These are phyloP conservation scores for Chalaropsis ovoidea DNA, from an alignment of 2,329 filamentous ascomycete species.

Conservation along the genomic window DNA sequence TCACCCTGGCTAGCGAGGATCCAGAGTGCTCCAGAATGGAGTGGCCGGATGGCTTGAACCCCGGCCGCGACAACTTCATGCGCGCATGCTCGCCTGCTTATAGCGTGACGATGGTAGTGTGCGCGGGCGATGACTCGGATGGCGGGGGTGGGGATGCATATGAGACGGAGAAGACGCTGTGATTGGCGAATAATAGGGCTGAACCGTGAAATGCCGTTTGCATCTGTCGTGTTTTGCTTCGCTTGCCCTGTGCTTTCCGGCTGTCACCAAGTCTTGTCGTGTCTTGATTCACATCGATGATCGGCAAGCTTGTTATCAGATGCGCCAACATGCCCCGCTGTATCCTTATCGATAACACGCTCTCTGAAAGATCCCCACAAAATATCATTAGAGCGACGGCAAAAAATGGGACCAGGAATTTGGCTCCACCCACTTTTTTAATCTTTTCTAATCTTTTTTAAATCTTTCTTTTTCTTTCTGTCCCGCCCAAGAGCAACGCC, in stretches of 20 bases:
- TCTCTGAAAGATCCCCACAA: not conserved
- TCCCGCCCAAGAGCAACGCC: not conserved
- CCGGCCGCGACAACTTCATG: constrained; percentile 33
- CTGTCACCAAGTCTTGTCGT: not conserved
- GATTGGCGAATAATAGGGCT: not conserved
- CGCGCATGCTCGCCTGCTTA: constrained; percentile 17
- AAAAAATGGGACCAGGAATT: not conserved
- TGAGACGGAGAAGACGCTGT: not conserved
- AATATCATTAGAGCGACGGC: not conserved
- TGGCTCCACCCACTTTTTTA: too few relatives aligned
- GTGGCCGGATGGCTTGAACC: constrained; percentile 33
- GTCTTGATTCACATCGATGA: not conserved
- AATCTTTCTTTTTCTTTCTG: not conserved
- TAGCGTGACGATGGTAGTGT: constrained; percentile 15
- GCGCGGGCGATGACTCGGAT: not conserved
- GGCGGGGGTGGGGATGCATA: not conserved
- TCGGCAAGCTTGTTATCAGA: constrained; percentile 17
- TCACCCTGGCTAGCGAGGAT: constrained; percentile 31
- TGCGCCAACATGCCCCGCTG: not conserved
- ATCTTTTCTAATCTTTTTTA: too few relatives aligned
- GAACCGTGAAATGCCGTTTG: not conserved
- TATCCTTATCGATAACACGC: constrained; percentile 20
- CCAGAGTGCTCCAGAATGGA: constrained; percentile 32
- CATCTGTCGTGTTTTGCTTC: not conserved
- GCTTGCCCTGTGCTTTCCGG: not conserved